A percentile compares a stretch with the other conserved stretches of the same genome.
Conservation (phyloP, 768 basidiomycete species). For the Filobasidium floriforme region DNA sequence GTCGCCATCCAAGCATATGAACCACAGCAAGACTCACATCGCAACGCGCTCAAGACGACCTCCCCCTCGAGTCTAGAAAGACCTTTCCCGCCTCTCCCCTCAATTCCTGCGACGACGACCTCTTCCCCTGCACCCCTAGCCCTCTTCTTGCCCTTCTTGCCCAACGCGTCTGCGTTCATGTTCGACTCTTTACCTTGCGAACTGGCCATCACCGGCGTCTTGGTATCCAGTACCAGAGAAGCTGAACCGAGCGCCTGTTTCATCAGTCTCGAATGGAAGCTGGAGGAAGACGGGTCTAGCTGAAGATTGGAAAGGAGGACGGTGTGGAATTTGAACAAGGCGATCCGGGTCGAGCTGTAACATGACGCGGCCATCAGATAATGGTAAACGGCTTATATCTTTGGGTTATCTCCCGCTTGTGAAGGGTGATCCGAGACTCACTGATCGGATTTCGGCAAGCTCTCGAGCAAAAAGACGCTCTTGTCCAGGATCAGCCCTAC, state of each 20-base stretch:
- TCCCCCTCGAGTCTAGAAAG: slow-evolving; percentile 21
- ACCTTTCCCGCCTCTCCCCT: slow-evolving; percentile 30
- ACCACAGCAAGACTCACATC: slow-evolving; percentile 19
- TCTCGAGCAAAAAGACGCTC: slow-evolving; percentile 38
- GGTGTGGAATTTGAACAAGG: slow-evolving; percentile 32
- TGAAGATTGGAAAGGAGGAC: slow-evolving; percentile 24
- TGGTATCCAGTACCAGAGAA: slow-evolving; percentile 19
- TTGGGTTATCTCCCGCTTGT: too few species aligned
- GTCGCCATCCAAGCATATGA: neutral
- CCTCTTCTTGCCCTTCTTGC: slow-evolving; percentile 42
- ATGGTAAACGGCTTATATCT: neutral
- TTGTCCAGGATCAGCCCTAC: slow-evolving; percentile 39
- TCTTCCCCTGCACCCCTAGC: slow-evolving; percentile 39
- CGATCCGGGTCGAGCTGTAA: slow-evolving; percentile 22
- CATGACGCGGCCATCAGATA: neutral
- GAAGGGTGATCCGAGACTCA: neutral
- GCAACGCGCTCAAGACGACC: slow-evolving; percentile 12
- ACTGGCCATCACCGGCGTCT: slow-evolving; percentile 15
- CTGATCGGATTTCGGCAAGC: slow-evolving; percentile 20
- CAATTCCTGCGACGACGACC: slow-evolving; percentile 36
- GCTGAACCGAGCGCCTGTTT: slow-evolving; percentile 27
- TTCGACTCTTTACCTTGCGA: neutral
- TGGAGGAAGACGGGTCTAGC: slow-evolving; percentile 29
- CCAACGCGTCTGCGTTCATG: neutral
- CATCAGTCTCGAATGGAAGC: slow-evolving; percentile 35